phyloP scores from a whole-genome alignment of 75 land plant species.

The Ceratopteris richardii region DNA sequence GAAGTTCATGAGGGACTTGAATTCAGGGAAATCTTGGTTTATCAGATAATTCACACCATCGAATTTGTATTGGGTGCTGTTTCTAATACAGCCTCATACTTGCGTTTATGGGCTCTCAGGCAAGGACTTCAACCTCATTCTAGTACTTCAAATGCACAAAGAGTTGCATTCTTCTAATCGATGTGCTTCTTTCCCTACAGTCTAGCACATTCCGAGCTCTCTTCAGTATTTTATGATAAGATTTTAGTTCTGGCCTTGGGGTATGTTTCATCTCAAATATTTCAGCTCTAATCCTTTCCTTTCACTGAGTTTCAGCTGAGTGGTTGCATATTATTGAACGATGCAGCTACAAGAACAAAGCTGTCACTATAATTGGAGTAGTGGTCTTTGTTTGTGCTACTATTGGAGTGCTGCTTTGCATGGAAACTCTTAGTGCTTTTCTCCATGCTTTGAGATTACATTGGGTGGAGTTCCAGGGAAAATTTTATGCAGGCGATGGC shows the following conservation, averaged over 20 bases:
- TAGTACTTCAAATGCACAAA: no score
- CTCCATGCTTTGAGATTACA: constrained; percentile 90
- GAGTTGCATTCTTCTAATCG: neutral
- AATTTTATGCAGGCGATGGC: constrained; percentile 90
- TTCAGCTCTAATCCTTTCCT: neutral
- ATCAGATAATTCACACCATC: constrained; percentile 91
- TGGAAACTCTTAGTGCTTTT: constrained; percentile 91
- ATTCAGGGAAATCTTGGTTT: constrained; percentile 87
- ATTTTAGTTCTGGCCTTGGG: constrained; percentile 80
- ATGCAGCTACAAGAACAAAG: constrained; percentile 57
- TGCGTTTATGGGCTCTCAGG: constrained; percentile 96
- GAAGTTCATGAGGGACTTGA: constrained; percentile 85
- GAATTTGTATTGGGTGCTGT: constrained; percentile 96
- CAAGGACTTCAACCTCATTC: constrained; percentile 17
- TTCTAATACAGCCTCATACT: constrained; percentile 94
- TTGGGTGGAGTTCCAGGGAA: constrained; percentile 85
- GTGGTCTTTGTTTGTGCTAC: constrained; percentile 80
- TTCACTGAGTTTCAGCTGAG: neutral
- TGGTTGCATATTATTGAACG: neutral
- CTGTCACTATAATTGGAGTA: constrained; percentile 54
- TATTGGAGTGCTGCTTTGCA: constrained; percentile 67
- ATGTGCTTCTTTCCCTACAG: constrained; percentile 28
- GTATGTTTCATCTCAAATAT: constrained; percentile 28
- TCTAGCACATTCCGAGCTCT: constrained; percentile 92
- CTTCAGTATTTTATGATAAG: constrained; percentile 92